Evolutionary conservation across 805 yeast species (phyloP), one percentile per base, ranked within the genome.

Genomic region (Sungouiozyma ichnusensis): DNA sequence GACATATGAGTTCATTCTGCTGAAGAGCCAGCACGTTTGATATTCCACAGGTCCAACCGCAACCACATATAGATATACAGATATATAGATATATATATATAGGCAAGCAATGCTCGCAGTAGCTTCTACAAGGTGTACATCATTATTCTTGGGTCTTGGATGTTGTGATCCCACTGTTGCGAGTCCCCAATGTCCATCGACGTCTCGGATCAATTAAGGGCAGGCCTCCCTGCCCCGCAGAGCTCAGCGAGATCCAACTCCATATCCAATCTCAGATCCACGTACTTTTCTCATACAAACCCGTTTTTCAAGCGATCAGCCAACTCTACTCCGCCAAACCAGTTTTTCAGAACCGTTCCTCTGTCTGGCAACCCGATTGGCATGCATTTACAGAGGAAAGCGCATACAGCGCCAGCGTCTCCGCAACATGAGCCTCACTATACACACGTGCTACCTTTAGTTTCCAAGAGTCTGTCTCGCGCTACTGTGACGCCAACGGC

Each of bases 321-420:
- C n/a, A n/a, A n/a, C n/a, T n/a, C n/a, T n/a, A n/a, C n/a, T n/a
- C n/a, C n/a, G n/a, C n/a, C n/a, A n/a, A n/a, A n/a, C n/a, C n/a
- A n/a, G n/a, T n/a, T n/a, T n/a, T n/a, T n/a, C n/a, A n/a, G n/a
- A n/a, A n/a, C n/a, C n/a, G n/a, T n/a, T n/a, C n/a, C n/a, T n/a
- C n/a, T n/a, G n/a, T n/a, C n/a, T n/a, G n/a, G n/a, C n/a, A n/a
- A n/a, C n/a, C n/a, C n/a, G n/a, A n/a, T n/a, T n/a, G n/a, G n/a
- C n/a, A n/a, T n/a, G n/a, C n/a, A n/a, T n/a, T n/a, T n/a, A n/a
- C n/a, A n/a, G n/a, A n/a, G n/a, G 31, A 55, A 55, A 41, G 49
- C 58, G 29, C 50, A 46, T 18, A 58, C 64, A 9, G 64, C 62
- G 2, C 64, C 64, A 16, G 57, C 60, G 6, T 58, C 63, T 7